Evolutionary conservation across 176 grass and related monocot genomes (phyloP), one percentile per base, ranked within the genome.

Genomic region (Carex scoparia): DNA sequence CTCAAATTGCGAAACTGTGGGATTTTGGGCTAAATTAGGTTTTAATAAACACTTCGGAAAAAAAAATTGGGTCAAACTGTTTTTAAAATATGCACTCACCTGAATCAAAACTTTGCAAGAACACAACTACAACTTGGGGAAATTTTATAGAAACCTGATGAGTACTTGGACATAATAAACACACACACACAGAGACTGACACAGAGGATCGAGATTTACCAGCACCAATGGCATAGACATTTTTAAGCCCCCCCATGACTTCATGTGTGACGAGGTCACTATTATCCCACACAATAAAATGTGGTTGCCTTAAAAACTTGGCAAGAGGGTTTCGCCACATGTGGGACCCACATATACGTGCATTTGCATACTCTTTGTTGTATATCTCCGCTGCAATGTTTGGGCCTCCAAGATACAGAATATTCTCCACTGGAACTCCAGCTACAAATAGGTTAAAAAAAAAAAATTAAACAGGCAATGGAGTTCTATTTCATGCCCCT

Each of bases 231-330:
- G 96, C 96, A 81, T 98, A 98, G 59, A 98, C 96, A 79, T 95
- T 98, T 80, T 98, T 98, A 76, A 98, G 79, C 1, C 96, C 96
- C 13, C 93, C 96, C 96, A 98, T 98, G 48, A 98, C 96, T 91
- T 98, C 96, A 94, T 98, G 96, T 61, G 96, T 98, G 78, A 95
- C 88, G 61, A 98, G 88, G 84, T 98, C 96, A 67, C 96, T 92
- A 71, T 97, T 97, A 73, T 98, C 93, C 96, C 96, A 98, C 42
- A 98, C 96, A 85, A 98, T 95, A 83, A 98, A 98, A 95, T 98
- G 96, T 10, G 93, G 93, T 57, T 95, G 96, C 81, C 96, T 92
- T 66, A 98, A 85, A 82, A 98, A 98, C 85, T 88, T 94, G 19
- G 96, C 93, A 15, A 98, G 83, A 79, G 85, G 88, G 87, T 95